Base-by-base conservation (phyloP, 192 early-diverging fungal species). In the Coemansia sp. region DNA sequence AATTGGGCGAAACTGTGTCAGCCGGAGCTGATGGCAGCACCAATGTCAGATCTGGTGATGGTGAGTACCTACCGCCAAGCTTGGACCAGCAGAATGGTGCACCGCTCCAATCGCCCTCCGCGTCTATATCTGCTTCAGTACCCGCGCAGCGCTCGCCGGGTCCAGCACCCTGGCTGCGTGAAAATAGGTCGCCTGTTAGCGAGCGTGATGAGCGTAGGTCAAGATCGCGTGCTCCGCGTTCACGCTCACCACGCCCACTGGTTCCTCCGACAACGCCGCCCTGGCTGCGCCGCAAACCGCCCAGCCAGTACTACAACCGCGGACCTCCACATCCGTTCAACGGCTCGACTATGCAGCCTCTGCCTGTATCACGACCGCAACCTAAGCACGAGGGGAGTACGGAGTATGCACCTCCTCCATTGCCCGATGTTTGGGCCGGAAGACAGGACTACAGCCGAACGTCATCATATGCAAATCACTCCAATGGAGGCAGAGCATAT, bases 1-100 rank as follows among this genome's bases (percentile, higher is more conserved):
- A 99, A 76, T 76, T 99, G 17, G 94, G 93, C 60, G 93, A 90
- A 68, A 66, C 75, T 11, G 83, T 84, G 25, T 73, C 82, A 4
- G 44, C 62, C 0, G 36, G 34, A 17, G 27, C 31, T 45, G 38
- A 63, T 15, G 32, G 55, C 11, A 19, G 55, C 45, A 46, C 60
- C 2, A 57, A 36, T 37, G 64, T 27, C 55, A 17, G 55, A 58
- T 58, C 29, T 6, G 55, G 37, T 17, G 62, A 36, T 19, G 37
- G 62, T 44, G 27, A 31, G 14, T 31, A 46, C 21, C 63, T 29
- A 27, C 63, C 27, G 5, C 41, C 63, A 45, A 27, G 55, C 55
- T 10, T 58, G 55, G 29, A 58, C 14, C 55, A 58, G 29, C 55
- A 32, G 55, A 58, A 58, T 11, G 29, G 55, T 29, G 15, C 55